Evolutionary conservation across 441 rosid genomes (phyloP).

Genomic region (Euphorbia celastroides): DNA sequence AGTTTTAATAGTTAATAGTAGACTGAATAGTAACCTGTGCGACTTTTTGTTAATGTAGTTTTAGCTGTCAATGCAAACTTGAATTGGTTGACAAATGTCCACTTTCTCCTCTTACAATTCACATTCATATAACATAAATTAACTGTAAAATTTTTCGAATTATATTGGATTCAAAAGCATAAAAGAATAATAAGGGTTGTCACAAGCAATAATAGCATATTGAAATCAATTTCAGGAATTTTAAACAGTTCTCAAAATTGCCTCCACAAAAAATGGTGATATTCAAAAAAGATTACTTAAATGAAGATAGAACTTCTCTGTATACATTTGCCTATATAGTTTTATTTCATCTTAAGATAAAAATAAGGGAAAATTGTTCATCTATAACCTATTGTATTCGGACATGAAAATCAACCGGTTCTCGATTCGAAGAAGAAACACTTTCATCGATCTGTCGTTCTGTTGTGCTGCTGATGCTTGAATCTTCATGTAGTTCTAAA

Average conservation of each 20-base stretch:
- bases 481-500: slow-evolving; percentile 11
- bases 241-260: slow-evolving; percentile 4
- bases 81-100: too few species aligned
- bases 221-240: slow-evolving; percentile 2
- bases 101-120: too few species aligned
- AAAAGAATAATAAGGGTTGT: background rate
- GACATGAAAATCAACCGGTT: slow-evolving; percentile 6
- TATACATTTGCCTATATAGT: slow-evolving; percentile 3
- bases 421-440: slow-evolving; percentile 1
- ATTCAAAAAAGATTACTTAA: background rate
- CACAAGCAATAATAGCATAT: background rate
- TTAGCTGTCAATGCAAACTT: too few species aligned
- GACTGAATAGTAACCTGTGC: too few species aligned
- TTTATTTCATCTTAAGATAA: slow-evolving; percentile 9
- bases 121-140: too few species aligned
- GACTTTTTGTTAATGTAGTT: too few species aligned
- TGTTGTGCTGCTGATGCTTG: slow-evolving; percentile 2
- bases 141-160: too few species aligned
- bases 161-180: background rate
- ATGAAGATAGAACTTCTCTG: background rate
- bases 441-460: slow-evolving; percentile 2
- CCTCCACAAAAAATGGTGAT: background rate
- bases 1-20: too few species aligned
- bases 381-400: background rate
- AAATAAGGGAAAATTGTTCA: background rate